Evolutionary conservation across 352 stramenopile genomes (phyloP).

Genomic region (Globisporangium carolinianum): DNA sequence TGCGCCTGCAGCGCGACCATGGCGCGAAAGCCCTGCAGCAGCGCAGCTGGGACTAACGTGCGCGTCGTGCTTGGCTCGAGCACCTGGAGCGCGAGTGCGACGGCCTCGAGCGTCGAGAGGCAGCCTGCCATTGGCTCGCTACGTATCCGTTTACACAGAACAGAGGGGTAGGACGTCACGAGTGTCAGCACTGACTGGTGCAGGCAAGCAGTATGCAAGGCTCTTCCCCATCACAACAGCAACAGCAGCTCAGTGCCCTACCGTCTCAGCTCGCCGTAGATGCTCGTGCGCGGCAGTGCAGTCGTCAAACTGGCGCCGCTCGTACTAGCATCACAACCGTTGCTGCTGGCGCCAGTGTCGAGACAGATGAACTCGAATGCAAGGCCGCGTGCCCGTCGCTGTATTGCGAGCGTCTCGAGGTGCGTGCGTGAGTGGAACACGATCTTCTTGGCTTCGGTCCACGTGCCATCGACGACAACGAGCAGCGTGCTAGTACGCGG

Average conservation of each 20-base stretch:
- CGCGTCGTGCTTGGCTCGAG: conserved; percentile 25
- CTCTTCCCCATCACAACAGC: not conserved
- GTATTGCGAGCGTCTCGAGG: conserved; percentile 25
- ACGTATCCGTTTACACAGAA: not conserved
- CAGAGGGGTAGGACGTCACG: too few relatives aligned
- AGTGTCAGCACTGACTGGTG: too few relatives aligned
- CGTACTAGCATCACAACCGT: not conserved
- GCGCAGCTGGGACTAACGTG: conserved; percentile 14
- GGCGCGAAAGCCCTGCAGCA: conserved; percentile 36
- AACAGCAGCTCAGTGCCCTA: conserved; percentile 7
- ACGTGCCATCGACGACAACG: conserved; percentile 71
- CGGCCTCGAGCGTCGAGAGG: conserved; percentile 66
- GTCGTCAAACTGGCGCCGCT: too few relatives aligned
- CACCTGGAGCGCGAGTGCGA: conserved; percentile 35
- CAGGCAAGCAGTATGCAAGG: too few relatives aligned
- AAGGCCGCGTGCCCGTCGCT: conserved; percentile 17
- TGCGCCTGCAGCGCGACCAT: conserved; percentile 56
- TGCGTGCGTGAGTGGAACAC: conserved; percentile 36
- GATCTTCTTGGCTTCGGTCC: conserved; percentile 79
- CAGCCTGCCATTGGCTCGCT: conserved; percentile 74
- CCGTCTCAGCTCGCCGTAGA: conserved; percentile 57
- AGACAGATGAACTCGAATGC: conserved; percentile 48
- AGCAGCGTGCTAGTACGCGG: conserved; percentile 21
- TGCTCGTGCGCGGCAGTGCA: conserved; percentile 20
- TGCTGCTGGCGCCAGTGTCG: conserved; percentile 3